Evolutionary conservation across 805 yeast genomes (phyloP), one percentile per base, ranked within the genome.

Genomic region (Candida insectorum): DNA sequence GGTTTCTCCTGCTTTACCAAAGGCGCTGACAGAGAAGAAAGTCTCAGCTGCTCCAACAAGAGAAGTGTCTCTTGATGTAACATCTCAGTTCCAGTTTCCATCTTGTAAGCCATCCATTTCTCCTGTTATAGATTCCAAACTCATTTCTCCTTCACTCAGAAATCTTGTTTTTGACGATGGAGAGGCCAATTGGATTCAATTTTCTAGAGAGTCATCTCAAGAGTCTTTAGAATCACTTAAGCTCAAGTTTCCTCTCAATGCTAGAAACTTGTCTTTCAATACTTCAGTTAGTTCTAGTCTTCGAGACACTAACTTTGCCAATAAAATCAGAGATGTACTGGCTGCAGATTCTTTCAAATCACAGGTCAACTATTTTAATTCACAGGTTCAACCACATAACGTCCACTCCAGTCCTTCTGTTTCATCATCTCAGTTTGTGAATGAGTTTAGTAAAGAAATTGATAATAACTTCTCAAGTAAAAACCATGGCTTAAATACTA

Each of bases 61-160:
- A n/a, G n/a, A n/a, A n/a, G n/a, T n/a, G n/a, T n/a, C n/a, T n/a
- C n/a, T n/a, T n/a, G 52, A 51, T 38, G 64, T 58, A 7, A 58
- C 47, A 26, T 51, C 62, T 4, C 43, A 49, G 15, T 60, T 60
- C 44, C 54, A 42, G 30, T 60, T 60, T 37, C 65, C 65, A 8
- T 35, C 26, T 24, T 24, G 29, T 11, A 10, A 23, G 8, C 20
- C 36, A 4, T n/a, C 27, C 4, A 28, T 27, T 14, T 33, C 37
- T 7, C 11, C 33, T 7, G 28, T 34, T 8, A 34, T 20, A 16
- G 33, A 28, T 16, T 28, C 34, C 2, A 31, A 21, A 14, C 29
- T 40, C 15, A 28, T 30, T 3, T 27, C 22, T 17, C 34, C 38
- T 5, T 27, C 28, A 6, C 11, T 28, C 6, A 23, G 10, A 12